Percentiles rank a stretch among this genome's conserved stretches.
phyloP scores from a whole-genome alignment of 176 grass and related monocot species.

The Ampelocalamus luodianensis region DNA sequence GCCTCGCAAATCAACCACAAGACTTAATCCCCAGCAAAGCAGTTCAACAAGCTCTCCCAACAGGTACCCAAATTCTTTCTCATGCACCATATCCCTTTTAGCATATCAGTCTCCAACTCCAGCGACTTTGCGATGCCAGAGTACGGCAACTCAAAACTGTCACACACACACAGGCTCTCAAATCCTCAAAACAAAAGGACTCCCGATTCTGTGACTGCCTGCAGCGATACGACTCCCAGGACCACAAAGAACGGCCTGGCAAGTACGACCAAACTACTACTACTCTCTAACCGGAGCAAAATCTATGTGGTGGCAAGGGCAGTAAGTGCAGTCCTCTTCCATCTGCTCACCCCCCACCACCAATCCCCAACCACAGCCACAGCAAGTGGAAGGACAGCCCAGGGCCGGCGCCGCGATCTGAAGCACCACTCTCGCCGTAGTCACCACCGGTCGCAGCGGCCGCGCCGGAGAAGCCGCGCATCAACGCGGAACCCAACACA shows the following conservation, averaged over 20 bases:
- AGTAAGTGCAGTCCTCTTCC: slow-evolving; percentile 54
- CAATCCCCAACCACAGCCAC: slow-evolving; percentile 62
- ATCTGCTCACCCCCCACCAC: slow-evolving; percentile 52
- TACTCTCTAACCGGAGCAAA: background rate
- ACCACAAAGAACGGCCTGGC: background rate
- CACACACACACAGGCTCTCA: background rate
- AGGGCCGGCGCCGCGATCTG: background rate
- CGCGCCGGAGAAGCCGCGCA: slow-evolving; percentile 40
- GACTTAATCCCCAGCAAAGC: background rate
- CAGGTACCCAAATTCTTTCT: background rate
- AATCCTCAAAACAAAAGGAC: background rate
- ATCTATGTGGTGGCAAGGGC: background rate
- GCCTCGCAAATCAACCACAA: background rate
- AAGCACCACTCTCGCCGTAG: background rate
- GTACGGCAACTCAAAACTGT: background rate
- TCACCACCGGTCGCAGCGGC: background rate
- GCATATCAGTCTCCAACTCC: slow-evolving; percentile 6
- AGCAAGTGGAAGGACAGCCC: slow-evolving; percentile 23
- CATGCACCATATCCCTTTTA: slow-evolving; percentile 52
- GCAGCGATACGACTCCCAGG: background rate
- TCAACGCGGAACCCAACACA: slow-evolving; percentile 24
- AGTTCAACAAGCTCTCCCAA: slow-evolving; percentile 5
- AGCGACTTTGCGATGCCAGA: background rate
- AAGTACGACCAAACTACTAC: background rate
- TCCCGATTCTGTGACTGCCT: background rate